phyloP scores from a whole-genome alignment of 2,329 filamentous ascomycete genomes.

The Ophiostoma sp. region DNA sequence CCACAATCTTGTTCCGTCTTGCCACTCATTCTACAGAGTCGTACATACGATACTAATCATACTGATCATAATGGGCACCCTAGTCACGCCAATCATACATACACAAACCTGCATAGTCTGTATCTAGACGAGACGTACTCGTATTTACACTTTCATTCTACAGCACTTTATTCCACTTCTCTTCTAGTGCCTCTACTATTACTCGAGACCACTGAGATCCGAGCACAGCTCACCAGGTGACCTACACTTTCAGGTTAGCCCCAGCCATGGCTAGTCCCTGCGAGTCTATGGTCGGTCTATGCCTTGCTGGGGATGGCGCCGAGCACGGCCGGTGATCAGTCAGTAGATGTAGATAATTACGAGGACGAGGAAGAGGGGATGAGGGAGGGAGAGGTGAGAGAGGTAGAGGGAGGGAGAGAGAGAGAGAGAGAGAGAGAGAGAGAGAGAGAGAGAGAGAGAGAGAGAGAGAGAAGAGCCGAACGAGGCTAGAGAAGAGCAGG shows the following conservation, averaged over 20 bases:
- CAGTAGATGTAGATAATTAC: background rate
- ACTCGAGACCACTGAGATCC: background rate
- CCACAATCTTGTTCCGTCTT: too few relatives aligned
- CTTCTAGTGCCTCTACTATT: too few relatives aligned
- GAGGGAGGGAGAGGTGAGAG: background rate
- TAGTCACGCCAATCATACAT: too few relatives aligned
- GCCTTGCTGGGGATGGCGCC: background rate
- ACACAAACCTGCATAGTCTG: too few relatives aligned
- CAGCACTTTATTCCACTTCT: background rate
- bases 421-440: background rate
- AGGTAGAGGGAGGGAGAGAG: too few relatives aligned
- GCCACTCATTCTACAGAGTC: too few relatives aligned
- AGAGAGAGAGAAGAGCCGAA: too few relatives aligned
- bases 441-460: too few relatives aligned
- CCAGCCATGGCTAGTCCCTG: background rate
- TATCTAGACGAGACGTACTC: too few relatives aligned
- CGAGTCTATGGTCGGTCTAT: background rate
- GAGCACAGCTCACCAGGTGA: constrained; percentile 10
- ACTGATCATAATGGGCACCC: too few relatives aligned
- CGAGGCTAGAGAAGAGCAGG: background rate
- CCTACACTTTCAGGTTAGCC: background rate
- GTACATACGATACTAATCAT: too few relatives aligned
- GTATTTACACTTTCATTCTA: constrained; percentile 7
- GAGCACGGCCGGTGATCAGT: background rate
- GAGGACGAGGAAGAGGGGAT: too few relatives aligned